Evolutionary conservation across 1,284 basidiomycete species (phyloP), one percentile per base, ranked within the genome.

Genomic region (Paramarasmius palmivorus): DNA sequence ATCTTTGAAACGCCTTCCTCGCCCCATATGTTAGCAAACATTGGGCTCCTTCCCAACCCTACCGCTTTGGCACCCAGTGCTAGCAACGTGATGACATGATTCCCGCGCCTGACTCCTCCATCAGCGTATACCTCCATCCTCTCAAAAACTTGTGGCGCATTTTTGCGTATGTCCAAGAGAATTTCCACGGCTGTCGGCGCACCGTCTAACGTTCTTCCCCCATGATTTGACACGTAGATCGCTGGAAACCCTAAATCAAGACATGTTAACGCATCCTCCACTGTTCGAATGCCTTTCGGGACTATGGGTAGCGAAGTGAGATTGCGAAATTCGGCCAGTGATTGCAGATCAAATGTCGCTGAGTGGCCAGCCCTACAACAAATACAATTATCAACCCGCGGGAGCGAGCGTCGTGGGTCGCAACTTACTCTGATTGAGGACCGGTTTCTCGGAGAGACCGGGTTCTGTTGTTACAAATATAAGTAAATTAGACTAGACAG

Each of bases 121-220:
- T 67, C 67, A 22, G 65, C 67, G 46, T 66, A 67, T 12, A 68
- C 61, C 47, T 66, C 65, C 64, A 68, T 67, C 35, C 57, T 46
- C 14, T 56, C 56, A 22, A 66, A 65, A 8, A 67, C 64, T 49
- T 67, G 62, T 6, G 65, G 65, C 10, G 61, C 63, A 47, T 68
- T 58, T 51, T 61, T 62, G 32, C 59, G 59, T 52, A 69, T 68
- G 42, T 70, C 68, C 35, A 68, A 54, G 4, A 71, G 61, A n/a
- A 69, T 60, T 49, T 71, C 68, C 23, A 69, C 61, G 1, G 68
- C 49, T 6, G 69, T 67, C 20, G 67, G 65, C 14, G 65, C 66
- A 32, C 67, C 67, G 54, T 75, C 72, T 41, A 72, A 60, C 26
- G 68, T 65, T 29, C 72, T 63, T 10, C 72, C 71, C 26, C 71